phyloP scores from a whole-genome alignment of 2,329 filamentous ascomycete genomes.

The Aspergillus udagawae region DNA sequence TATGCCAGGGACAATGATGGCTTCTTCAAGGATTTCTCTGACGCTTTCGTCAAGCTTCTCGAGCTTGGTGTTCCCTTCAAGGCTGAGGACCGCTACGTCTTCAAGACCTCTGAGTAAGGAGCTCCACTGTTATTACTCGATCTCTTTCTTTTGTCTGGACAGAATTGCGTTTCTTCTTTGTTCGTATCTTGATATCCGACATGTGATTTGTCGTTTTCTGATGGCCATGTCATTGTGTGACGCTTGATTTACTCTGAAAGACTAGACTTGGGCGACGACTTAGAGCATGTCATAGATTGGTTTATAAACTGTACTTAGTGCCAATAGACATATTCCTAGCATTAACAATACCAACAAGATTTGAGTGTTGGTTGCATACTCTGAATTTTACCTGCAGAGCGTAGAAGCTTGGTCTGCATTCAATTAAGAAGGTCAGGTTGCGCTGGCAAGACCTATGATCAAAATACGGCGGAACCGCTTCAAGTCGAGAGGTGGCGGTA shows the following conservation, averaged over 20 bases:
- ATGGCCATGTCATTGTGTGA: background rate
- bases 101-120: slow-evolving; percentile 55
- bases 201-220: slow-evolving; percentile 2
- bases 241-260: background rate
- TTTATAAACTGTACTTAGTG: background rate
- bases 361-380: background rate
- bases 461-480: background rate
- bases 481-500: no score
- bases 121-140: background rate
- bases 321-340: background rate
- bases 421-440: background rate
- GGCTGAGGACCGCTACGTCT: slow-evolving; percentile 55
- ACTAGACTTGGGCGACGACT: background rate
- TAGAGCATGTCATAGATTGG: background rate
- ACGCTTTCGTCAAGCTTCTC: slow-evolving; percentile 75
- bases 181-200: slow-evolving; percentile 21
- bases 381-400: background rate
- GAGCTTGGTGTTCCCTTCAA: slow-evolving; percentile 92
- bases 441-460: no score
- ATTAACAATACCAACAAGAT: background rate
- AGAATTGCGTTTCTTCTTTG: slow-evolving; percentile 7
- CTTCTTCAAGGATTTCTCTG: slow-evolving; percentile 92
- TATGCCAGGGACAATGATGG: slow-evolving; percentile 87
- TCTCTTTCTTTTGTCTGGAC: slow-evolving; percentile 11
- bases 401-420: background rate